Percentiles rank a stretch among this genome's conserved stretches.
These are phyloP conservation scores for Solanum medicagineum DNA, from an alignment of 257 asterid genomes.

Conservation along the genomic window DNA sequence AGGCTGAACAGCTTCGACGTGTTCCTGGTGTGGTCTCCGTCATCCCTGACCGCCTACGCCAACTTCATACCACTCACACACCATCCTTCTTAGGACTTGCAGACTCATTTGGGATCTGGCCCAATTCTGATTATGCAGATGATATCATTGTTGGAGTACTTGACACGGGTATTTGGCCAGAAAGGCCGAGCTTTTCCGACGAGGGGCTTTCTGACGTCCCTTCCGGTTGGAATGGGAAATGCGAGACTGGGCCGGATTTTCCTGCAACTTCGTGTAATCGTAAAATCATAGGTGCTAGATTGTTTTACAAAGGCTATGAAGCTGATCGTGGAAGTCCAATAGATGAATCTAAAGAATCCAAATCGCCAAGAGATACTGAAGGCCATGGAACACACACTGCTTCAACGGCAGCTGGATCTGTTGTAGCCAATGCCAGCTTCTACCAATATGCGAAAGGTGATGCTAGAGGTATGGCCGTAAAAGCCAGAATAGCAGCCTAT, in stretches of 20 bases:
- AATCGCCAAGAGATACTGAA: conserved; percentile 72
- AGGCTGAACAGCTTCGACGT: conserved; percentile 33
- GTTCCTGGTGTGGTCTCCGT: conserved; percentile 63
- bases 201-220: conserved; percentile 58
- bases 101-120: conserved; percentile 70
- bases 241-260: conserved; percentile 47
- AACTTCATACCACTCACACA: conserved; percentile 70
- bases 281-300: conserved; percentile 67
- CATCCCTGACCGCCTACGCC: conserved; percentile 45
- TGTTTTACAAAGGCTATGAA: conserved; percentile 53
- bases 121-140: conserved; percentile 65
- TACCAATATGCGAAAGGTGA: conserved; percentile 62
- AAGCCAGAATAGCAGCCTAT: conserved; percentile 75
- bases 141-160: conserved; percentile 71
- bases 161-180: conserved; percentile 94
- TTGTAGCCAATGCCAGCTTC: conserved; percentile 56
- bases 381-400: conserved; percentile 93
- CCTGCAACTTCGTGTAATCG: conserved; percentile 48
- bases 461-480: conserved; percentile 85
- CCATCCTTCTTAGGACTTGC: conserved; percentile 58
- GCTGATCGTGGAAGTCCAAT: conserved; percentile 16
- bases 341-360: conserved; percentile 31
- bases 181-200: conserved; percentile 68
- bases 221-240: conserved; percentile 54
- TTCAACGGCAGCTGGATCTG: conserved; percentile 82